phyloP scores from a whole-genome alignment of 2,329 filamentous ascomycete genomes.

The Aspergillus candidus region DNA sequence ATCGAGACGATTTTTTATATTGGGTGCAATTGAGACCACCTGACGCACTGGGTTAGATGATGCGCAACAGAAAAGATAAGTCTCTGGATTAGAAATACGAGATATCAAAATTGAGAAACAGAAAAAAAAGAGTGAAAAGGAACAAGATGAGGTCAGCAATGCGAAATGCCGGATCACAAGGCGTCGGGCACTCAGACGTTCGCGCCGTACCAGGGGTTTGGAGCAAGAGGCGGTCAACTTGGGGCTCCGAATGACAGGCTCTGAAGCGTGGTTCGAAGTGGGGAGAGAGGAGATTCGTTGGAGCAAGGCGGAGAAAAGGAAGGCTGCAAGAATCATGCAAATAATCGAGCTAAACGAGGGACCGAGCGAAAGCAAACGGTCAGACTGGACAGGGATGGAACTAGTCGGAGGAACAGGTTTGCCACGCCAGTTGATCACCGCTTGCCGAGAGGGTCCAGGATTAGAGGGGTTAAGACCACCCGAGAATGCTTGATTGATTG shows the following conservation, averaged over 20 bases:
- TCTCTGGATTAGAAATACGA: background rate
- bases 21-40: conserved; percentile 2
- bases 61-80: no score
- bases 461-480: no score
- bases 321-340: conserved; percentile 12
- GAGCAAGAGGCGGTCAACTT: conserved; percentile 15
- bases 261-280: conserved; percentile 1
- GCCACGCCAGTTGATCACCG: no score
- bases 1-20: conserved; percentile 2
- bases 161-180: conserved; percentile 9
- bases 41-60: background rate
- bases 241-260: no score
- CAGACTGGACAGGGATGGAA: no score
- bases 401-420: no score
- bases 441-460: no score
- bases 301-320: conserved; percentile 6
- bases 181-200: conserved; percentile 20
- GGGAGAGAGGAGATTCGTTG: background rate
- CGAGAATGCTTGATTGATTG: no score
- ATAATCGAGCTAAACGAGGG: conserved; percentile 2
- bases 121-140: conserved; percentile 2
- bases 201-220: conserved; percentile 4
- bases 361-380: no score
- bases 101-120: background rate
- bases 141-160: background rate